Evolutionary conservation across 306 rosid genomes (phyloP), one percentile per base, ranked within the genome.

Genomic region (Lotus japonicus): DNA sequence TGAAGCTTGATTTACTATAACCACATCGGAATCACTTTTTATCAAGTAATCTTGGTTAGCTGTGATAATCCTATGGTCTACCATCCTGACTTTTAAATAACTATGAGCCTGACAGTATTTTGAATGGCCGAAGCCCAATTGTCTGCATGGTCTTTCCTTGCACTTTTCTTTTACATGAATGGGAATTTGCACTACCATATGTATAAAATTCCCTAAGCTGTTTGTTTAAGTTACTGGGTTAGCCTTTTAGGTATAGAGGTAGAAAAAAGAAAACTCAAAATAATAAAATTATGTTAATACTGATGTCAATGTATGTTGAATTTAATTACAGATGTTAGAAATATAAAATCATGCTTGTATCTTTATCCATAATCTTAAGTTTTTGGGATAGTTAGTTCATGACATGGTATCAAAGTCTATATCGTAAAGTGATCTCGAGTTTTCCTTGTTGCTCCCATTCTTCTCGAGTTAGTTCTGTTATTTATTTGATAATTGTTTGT

Each of bases 401-500:
- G n/a, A n/a, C n/a, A n/a, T n/a, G n/a, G n/a, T n/a, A n/a, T n/a
- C n/a, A n/a, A n/a, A n/a, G n/a, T n/a, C n/a, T n/a, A n/a, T n/a
- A n/a, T n/a, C n/a, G n/a, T n/a, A n/a, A n/a, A n/a, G n/a, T n/a
- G n/a, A n/a, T n/a, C n/a, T n/a, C n/a, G n/a, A n/a, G n/a, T n/a
- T n/a, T n/a, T n/a, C n/a, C n/a, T n/a, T n/a, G n/a, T n/a, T n/a
- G n/a, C n/a, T n/a, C n/a, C n/a, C n/a, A n/a, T n/a, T n/a, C n/a
- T n/a, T n/a, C n/a, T n/a, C n/a, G n/a, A n/a, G n/a, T n/a, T n/a
- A n/a, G n/a, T n/a, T 28, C 33, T 28, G 33, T 28, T 28, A 28
- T 28, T 5, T 35, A 18, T 58, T 73, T 60, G 58, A 62, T 14
- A 31, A 64, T 58, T 74, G 39, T 74, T 65, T 74, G 9, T 57